Percentiles rank a stretch among this genome's conserved stretches.
Evolutionary conservation across 2,329 filamentous ascomycete species (phyloP).

Genomic region (Penicillium capsulatum): DNA sequence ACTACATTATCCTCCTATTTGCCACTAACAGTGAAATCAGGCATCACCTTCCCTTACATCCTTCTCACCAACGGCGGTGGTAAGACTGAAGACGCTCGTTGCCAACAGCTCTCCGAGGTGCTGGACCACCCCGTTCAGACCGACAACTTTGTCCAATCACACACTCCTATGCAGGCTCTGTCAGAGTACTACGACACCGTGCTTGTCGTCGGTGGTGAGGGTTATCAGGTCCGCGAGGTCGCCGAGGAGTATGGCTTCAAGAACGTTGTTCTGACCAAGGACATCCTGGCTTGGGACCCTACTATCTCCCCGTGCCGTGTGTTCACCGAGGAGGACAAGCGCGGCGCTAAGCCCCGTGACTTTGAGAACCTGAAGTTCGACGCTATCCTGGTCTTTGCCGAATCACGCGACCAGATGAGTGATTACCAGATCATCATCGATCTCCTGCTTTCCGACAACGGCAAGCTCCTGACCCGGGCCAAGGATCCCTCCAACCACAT

Average conservation of each 20-base stretch:
- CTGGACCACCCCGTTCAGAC: constrained; percentile 61
- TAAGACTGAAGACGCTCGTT: constrained; percentile 63
- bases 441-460: constrained; percentile 64
- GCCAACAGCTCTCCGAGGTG: constrained; percentile 65
- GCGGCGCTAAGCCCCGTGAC: constrained; percentile 63
- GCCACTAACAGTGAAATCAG: constrained; percentile 1
- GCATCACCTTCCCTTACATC: constrained; percentile 72
- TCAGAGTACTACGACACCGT: constrained; percentile 73
- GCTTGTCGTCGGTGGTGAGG: constrained; percentile 70
- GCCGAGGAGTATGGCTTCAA: constrained; percentile 71
- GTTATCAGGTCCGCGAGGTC: constrained; percentile 68
- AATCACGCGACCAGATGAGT: constrained; percentile 68
- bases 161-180: constrained; percentile 72
- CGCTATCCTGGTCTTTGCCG: constrained; percentile 70
- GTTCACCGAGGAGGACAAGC: constrained; percentile 65
- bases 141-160: constrained; percentile 72
- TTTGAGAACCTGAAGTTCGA: constrained; percentile 69
- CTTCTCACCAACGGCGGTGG: constrained; percentile 72
- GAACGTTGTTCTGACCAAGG: constrained; percentile 68
- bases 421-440: constrained; percentile 75
- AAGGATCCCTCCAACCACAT: constrained; percentile 51
- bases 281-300: constrained; percentile 66
- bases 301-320: constrained; percentile 65
- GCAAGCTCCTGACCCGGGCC: constrained; percentile 58
- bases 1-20: neutral